Base-by-base conservation (phyloP, 805 yeast species). In the Yarrowia phangngaensis region DNA sequence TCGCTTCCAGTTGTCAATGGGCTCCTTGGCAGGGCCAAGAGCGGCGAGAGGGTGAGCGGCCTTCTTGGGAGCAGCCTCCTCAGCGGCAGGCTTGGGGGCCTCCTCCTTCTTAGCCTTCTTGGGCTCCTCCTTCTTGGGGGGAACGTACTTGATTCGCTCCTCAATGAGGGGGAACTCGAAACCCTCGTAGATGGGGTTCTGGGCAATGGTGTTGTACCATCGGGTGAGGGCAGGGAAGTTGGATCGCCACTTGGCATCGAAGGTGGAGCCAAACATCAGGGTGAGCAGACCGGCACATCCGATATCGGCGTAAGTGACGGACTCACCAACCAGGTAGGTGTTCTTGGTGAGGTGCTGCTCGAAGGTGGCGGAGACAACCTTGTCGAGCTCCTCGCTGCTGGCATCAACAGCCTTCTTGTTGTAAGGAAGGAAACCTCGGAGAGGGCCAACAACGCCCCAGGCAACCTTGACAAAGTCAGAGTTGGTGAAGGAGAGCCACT, bases 1-100 rank as follows among this genome's bases (percentile, higher is more conserved):
- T 75, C 96, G 84, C 80, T 92, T 92, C 94, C 96, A 89, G 70
- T 86, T 92, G 66, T 90, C 97, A 56, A 90, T 62, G 54, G 78
- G 70, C 60, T 80, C 72, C 54, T 82, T 62, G 54, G 86, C 67
- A 66, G 78, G 82, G 61, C 92, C 94, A 56, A 90, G 79, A 53
- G 74, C 72, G 68, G 79, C 94, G 67, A 89, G 79, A 64, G 97
- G 97, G 74, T 90, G 97, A 70, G 83, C 84, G 58, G 88, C 77
- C 73, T 84, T 85, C 75, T 83, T 83, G 51, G 56, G 62, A 64
- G 72, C 76, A 55, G 71, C 73, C 47, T 76, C 70, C 48, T 65
- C 32, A 19, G 45, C 28, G 4, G 20, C 38, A 46, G 69, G 70
- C 53, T 73, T 70, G 49, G 70, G 70, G 23, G 67, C 64, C 24